Percentiles rank a stretch among this genome's conserved stretches.
Evolutionary conservation across 177 flowering plant species (phyloP).

Genomic region (Tripterygium wilfordii): DNA sequence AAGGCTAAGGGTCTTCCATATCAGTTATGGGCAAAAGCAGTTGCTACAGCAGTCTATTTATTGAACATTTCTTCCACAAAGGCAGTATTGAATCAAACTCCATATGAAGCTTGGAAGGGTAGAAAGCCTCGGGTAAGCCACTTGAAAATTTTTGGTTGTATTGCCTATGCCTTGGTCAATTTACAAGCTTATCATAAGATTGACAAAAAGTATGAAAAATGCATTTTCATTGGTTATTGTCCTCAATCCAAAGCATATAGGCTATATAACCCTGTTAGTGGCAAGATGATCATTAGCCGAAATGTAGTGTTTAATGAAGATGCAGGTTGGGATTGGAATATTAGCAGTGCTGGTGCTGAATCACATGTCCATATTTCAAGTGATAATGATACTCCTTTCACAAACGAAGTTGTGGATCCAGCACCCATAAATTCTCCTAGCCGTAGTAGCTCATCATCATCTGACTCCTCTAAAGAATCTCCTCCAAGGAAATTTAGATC

Average conservation of each 20-base stretch:
- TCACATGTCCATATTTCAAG: no score
- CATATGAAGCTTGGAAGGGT: conserved; percentile 3
- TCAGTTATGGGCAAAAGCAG: no score
- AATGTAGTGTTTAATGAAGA: conserved; percentile 5
- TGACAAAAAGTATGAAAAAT: conserved; percentile 3
- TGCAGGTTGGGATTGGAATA: background rate
- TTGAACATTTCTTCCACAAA: background rate
- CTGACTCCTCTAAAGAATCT: background rate
- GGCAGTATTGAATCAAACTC: background rate
- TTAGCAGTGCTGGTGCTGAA: no score
- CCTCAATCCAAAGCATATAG: conserved; percentile 8
- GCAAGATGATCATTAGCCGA: conserved; percentile 5
- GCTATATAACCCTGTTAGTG: conserved; percentile 4
- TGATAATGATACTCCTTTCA: no score
- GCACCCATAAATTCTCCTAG: background rate
- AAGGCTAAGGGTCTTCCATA: no score
- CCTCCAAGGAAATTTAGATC: conserved; percentile 1
- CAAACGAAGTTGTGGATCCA: background rate
- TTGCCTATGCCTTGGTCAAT: conserved; percentile 4
- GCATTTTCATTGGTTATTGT: conserved; percentile 4
- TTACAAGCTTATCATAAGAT: background rate
- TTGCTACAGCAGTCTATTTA: no score
- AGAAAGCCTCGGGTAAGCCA: conserved; percentile 8
- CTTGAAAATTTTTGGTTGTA: conserved; percentile 7
- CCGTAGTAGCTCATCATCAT: background rate